phyloP scores from a whole-genome alignment of 805 yeast species.

The Sporopachydermia lactativora region DNA sequence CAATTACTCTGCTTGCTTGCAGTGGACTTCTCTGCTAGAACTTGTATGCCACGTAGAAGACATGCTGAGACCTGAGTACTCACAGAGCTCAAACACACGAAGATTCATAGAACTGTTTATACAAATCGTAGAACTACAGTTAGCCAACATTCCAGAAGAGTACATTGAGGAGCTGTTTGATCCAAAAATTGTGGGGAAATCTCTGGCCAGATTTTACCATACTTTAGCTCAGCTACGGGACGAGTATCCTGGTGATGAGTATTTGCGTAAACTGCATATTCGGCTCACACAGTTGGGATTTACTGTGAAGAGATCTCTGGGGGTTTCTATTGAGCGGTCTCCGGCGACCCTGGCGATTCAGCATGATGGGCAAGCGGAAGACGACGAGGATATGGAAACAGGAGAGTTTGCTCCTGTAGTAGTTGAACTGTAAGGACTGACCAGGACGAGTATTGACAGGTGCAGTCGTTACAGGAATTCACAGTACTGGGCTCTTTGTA shows the following conservation, averaged over 20 bases:
- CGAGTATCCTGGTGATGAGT: too few relatives aligned
- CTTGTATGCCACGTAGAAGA: constrained; percentile 25
- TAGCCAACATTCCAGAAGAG: constrained; percentile 28
- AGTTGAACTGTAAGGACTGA: constrained; percentile 9
- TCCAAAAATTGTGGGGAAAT: constrained; percentile 11
- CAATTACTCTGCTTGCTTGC: constrained; percentile 47
- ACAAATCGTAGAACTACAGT: constrained; percentile 21
- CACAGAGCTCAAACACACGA: too few relatives aligned
- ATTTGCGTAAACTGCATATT: too few relatives aligned
- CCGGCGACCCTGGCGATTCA: neutral
- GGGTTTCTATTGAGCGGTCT: neutral
- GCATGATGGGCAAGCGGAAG: constrained; percentile 4
- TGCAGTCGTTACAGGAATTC: too few relatives aligned
- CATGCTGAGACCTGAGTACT: constrained; percentile 14
- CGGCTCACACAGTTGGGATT: too few relatives aligned
- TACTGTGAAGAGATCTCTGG: neutral
- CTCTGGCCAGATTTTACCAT: constrained; percentile 8
- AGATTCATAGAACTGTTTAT: constrained; percentile 21
- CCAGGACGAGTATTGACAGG: too few relatives aligned
- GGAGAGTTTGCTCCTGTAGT: constrained; percentile 14
- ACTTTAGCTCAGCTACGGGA: too few relatives aligned
- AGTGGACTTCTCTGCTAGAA: constrained; percentile 43
- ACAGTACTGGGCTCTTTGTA: too few relatives aligned
- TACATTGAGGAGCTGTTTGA: constrained; percentile 24
- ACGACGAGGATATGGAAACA: constrained; percentile 11